Evolutionary conservation across 2,329 filamentous ascomycete species (phyloP), one percentile per base, ranked within the genome.

Genomic region (Fusarium sp.): DNA sequence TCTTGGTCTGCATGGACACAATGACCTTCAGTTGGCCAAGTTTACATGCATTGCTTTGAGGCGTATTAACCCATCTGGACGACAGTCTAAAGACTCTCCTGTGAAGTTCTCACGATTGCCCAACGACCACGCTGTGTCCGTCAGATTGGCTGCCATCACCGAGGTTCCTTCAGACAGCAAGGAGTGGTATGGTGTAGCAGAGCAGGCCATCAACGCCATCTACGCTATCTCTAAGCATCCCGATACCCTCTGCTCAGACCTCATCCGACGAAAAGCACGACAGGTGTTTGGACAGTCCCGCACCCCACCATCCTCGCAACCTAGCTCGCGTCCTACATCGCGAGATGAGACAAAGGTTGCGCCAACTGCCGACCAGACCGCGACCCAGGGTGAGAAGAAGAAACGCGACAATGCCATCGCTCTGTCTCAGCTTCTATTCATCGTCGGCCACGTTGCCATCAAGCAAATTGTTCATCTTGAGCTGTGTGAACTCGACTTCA

Each of bases 381-480:
- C 80, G 64, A 82, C 81, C 10, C 78, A 79, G 59, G 72, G 67
- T 54, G 83, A 80, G 74, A 85, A 85, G 73, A 90, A 88, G 78
- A 90, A 83, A 73, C 82, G 92, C 36, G 94, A 92, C 75, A 90
- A 91, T 9, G 91, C 94, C 3, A 88, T 95, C 52, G 91, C 90
- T 2, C 87, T 99, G 5, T 98, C 96, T 0, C 96, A 98, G 79
- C 88, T 99, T 5, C 87, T 99, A 1, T 98, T 98, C 80, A 93
- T 98, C 41, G 96, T 98, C 36, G 96, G 96, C 0, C 96, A 99
- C 79, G 93, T 98, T 54, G 96, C 96, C 20, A 96, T 99, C 80
- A 99, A 99, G 84, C 97, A 99, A 81, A 99, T 99, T 77, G 97
- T 99, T 2, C 96, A 99, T 81, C 89, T 99, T 17, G 96, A 99